Evolutionary conservation across 495 filamentous ascomycete genomes (phyloP), one percentile per base, ranked within the genome.

Genomic region (Thermochaetoides thermophila): DNA sequence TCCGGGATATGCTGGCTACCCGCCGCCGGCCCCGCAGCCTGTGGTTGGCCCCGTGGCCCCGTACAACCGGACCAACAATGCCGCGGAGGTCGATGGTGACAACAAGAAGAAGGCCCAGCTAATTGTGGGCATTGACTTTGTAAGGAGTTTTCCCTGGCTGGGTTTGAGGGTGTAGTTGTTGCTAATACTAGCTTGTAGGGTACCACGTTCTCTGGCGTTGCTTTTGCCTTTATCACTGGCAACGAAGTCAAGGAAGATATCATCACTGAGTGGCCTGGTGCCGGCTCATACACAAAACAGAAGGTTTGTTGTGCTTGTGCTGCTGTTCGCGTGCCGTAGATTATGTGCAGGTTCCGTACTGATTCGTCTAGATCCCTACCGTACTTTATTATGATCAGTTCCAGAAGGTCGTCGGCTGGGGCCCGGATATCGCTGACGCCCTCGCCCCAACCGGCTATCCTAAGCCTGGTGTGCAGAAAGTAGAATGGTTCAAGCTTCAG

Each of bases 31-130:
- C 18, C 59, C 55, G 42, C 45, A 64, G 52, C 55, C 59, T 15
- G 42, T 48, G 15, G n/a, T n/a, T n/a, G 53, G 52, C 1, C 55
- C 56, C 26, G 52, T 34, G 20, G 48, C 52, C 5, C 59, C 69
- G 16, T 73, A 71, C 46, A 52, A 60, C 22, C 66, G 68, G 6
- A n/a, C n/a, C 40, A 62, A 66, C 36, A 61, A 69, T 31, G 71
- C 72, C 33, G 79, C 77, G 22, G 91, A 95, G 55, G 80, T 94
- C 16, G 85, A 94, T 45, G 84, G 81, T 17, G 78, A 74, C 34
- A 82, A 80, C 46, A 69, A 82, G 48, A 81, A 72, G 51, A 83
- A 81, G 55, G 74, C 78, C 14, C 78, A 82, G 62, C 61, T 84
- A 39, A 84, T 84, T 49, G 78, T 83, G 34, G 78, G 78, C 34